Evolutionary conservation across 2,329 filamentous ascomycete species (phyloP).

Genomic region (Trichothecium roseum): DNA sequence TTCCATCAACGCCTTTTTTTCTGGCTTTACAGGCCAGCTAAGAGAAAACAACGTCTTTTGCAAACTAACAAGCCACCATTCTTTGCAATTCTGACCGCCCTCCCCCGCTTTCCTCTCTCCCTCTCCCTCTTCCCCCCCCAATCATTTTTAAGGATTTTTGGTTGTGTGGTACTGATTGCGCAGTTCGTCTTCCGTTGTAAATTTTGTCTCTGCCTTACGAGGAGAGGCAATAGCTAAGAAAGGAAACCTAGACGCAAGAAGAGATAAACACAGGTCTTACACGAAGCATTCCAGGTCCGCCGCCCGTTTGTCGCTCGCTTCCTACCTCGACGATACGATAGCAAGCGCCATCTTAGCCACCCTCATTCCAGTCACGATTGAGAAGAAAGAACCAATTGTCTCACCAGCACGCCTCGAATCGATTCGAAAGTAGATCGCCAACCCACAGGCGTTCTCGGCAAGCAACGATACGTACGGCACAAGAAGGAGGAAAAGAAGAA

Average conservation of each 20-base stretch:
- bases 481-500: not conserved
- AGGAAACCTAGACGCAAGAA: too few species aligned
- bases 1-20: too few species aligned
- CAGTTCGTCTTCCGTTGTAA: not conserved
- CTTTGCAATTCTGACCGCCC: not conserved
- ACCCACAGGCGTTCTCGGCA: too few species aligned
- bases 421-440: not conserved
- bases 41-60: not conserved
- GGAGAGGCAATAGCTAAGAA: too few species aligned
- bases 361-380: not conserved
- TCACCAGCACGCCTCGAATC: not conserved
- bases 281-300: slow-evolving; percentile 1
- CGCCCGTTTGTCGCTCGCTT: not conserved
- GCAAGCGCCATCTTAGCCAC: not conserved
- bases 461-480: too few species aligned
- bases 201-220: not conserved
- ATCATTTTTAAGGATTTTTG: not conserved
- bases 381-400: not conserved
- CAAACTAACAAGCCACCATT: slow-evolving; percentile 1
- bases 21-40: too few species aligned
- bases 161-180: slow-evolving; percentile 4
- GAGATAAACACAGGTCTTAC: too few species aligned
- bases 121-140: slow-evolving; percentile 1
- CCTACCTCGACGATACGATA: too few species aligned
- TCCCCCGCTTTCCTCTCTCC: not conserved